Percentiles rank a stretch among this genome's conserved stretches.
Conservation (phyloP, 2,329 filamentous ascomycete genomes). For the Fusarium algeriense region DNA sequence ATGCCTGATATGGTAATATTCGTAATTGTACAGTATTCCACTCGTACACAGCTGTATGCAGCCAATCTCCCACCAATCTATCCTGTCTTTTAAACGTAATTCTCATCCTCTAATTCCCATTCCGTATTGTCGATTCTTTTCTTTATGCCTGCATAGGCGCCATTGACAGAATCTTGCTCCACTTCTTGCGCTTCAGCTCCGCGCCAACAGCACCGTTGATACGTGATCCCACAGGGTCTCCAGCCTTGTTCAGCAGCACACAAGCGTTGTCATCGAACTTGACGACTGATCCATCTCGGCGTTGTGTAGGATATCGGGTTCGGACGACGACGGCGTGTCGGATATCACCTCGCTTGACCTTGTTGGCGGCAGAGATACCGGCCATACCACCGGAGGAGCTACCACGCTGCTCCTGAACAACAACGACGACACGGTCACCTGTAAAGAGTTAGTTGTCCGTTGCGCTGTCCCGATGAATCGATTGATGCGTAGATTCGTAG, state of each 20-base stretch:
- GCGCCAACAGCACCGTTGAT: conserved; percentile 92
- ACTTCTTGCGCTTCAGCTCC: conserved; percentile 91
- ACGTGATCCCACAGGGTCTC: conserved; percentile 92
- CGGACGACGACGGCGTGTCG: conserved; percentile 95
- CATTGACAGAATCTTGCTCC: conserved; percentile 98
- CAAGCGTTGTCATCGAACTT: conserved; percentile 98
- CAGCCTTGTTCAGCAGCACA: conserved; percentile 95
- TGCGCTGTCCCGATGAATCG: not conserved
- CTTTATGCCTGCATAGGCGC: conserved; percentile 76
- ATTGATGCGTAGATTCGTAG: not conserved
- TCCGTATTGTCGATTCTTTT: not conserved
- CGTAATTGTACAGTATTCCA: conserved; percentile 52
- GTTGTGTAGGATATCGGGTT: conserved; percentile 86
- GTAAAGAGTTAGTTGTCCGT: conserved; percentile 19
- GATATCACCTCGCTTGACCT: conserved; percentile 96
- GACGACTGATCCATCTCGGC: conserved; percentile 89
- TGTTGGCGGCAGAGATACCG: conserved; percentile 81
- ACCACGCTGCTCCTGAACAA: conserved; percentile 96
- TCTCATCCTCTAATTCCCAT: not conserved
- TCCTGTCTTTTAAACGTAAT: conserved; percentile 35
- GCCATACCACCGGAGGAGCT: conserved; percentile 78
- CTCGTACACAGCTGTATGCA: conserved; percentile 39
- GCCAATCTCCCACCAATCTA: conserved; percentile 11
- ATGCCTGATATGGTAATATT: conserved; percentile 48
- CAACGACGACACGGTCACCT: conserved; percentile 97